These are phyloP conservation scores for Saccharomycopsis schoenii DNA, from an alignment of 805 yeast species.

Conservation along the genomic window DNA sequence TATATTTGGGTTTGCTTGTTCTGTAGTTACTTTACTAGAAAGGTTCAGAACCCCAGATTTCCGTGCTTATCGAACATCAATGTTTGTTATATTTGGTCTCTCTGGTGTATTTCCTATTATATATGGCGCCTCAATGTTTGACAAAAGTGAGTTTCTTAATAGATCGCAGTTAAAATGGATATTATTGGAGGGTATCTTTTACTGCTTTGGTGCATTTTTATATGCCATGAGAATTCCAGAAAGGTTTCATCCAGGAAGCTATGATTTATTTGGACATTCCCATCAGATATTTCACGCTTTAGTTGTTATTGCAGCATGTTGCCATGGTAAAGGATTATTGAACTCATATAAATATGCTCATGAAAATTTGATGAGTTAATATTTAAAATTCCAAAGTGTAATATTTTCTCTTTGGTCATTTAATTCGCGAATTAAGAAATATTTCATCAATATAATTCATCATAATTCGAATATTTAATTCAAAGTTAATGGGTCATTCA, in stretches of 20 bases:
- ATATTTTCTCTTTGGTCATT: too few species aligned
- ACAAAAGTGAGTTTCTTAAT: constrained; percentile 35
- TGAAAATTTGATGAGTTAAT: constrained; percentile 12
- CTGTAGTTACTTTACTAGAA: constrained; percentile 51
- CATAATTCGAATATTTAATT: too few species aligned
- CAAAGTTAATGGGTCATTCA: too few species aligned
- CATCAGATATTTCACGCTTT: constrained; percentile 77
- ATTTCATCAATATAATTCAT: too few species aligned
- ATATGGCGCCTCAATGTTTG: constrained; percentile 41
- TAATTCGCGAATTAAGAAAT: too few species aligned
- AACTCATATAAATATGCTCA: constrained; percentile 47
- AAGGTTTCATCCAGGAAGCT: constrained; percentile 47
- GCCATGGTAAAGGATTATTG: constrained; percentile 59
- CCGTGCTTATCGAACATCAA: constrained; percentile 66
- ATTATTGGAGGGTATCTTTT: constrained; percentile 59
- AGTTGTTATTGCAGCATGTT: constrained; percentile 67
- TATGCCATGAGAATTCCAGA: constrained; percentile 81
- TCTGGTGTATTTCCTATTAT: constrained; percentile 65
- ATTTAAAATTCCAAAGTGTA: neutral
- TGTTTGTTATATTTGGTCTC: constrained; percentile 75
- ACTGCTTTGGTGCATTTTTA: constrained; percentile 68
- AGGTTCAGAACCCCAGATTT: constrained; percentile 60
- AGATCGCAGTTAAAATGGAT: constrained; percentile 56
- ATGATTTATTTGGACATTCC: constrained; percentile 67
- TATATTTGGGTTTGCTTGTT: constrained; percentile 50